Percentiles rank a stretch among this genome's conserved stretches.
Evolutionary conservation across 2,329 filamentous ascomycete species (phyloP).

Genomic region (Didymella segeticola): DNA sequence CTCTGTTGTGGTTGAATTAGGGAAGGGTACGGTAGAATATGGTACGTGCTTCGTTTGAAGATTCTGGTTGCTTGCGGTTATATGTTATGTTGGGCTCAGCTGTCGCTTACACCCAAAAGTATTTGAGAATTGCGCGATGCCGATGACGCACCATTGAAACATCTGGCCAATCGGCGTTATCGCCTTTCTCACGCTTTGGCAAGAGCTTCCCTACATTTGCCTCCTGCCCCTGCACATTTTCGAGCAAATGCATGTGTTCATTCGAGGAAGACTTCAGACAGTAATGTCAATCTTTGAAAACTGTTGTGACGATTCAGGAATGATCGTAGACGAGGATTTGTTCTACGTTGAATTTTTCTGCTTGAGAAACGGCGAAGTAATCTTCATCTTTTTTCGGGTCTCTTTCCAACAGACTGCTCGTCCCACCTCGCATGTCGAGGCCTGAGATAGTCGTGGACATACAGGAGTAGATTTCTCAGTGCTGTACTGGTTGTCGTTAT

Average conservation of each 20-base stretch:
- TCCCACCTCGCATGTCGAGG: background rate
- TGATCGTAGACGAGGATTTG: background rate
- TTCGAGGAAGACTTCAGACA: no score
- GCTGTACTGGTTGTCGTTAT: background rate
- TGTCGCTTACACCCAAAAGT: conserved; percentile 16
- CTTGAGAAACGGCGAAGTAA: background rate
- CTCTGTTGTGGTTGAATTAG: conserved; percentile 2
- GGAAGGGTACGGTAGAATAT: background rate
- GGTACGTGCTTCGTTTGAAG: background rate
- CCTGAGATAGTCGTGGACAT: background rate
- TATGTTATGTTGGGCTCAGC: conserved; percentile 17
- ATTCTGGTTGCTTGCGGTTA: conserved; percentile 2
- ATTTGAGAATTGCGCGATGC: conserved; percentile 33
- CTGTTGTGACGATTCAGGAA: background rate
- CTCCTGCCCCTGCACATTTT: conserved; percentile 5
- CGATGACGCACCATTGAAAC: conserved; percentile 18
- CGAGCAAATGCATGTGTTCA: no score
- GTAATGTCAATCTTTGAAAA: no score
- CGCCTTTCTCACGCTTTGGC: conserved; percentile 32
- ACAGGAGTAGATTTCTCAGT: background rate
- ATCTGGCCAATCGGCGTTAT: conserved; percentile 32
- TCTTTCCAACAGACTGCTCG: background rate
- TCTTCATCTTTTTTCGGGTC: no score
- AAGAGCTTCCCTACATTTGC: conserved; percentile 1
- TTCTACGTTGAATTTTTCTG: background rate